These are phyloP conservation scores for Plantago lanceolata DNA, from an alignment of 305 asterid genomes.

Conservation along the genomic window DNA sequence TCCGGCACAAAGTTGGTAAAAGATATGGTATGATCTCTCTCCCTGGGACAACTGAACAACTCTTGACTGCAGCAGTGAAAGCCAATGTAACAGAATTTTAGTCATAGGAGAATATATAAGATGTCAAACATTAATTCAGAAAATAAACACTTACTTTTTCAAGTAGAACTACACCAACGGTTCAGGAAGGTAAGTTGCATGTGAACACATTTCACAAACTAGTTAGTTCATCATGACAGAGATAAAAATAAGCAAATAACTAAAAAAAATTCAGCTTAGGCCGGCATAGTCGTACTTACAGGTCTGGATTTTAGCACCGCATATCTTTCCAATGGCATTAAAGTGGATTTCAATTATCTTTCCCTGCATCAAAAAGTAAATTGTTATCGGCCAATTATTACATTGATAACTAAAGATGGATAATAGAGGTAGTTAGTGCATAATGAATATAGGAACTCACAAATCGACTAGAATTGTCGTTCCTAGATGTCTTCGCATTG, in stretches of 20 bases:
- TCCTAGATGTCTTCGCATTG: conserved; percentile 82
- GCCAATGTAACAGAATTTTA: conserved; percentile 26
- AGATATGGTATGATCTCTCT: conserved; percentile 91
- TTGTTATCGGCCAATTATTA: conserved; percentile 17
- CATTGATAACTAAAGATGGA: conserved; percentile 18
- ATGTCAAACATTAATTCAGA: conserved; percentile 16
- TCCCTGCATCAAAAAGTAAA: conserved; percentile 56
- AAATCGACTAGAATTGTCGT: conserved; percentile 87
- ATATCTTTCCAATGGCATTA: conserved; percentile 58
- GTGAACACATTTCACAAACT: conserved; percentile 26
- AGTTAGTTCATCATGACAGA: conserved; percentile 25
- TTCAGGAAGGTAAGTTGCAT: conserved; percentile 21
- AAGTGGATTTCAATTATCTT: conserved; percentile 75
- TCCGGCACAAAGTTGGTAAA: conserved; percentile 96
- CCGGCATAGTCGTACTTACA: conserved; percentile 52
- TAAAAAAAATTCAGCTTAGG: conserved; percentile 23
- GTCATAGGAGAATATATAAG: conserved; percentile 21
- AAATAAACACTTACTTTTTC: conserved; percentile 43
- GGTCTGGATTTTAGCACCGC: conserved; percentile 81
- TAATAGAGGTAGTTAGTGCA: conserved; percentile 16
- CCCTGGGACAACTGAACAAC: conserved; percentile 73
- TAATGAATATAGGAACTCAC: conserved; percentile 49
- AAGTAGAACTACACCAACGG: conserved; percentile 34
- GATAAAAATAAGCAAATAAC: conserved; percentile 22
- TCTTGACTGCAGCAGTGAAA: conserved; percentile 74